Base-by-base conservation (phyloP, 78 protist species). In the slime mould (Dictyostelium discoideum) region DNA sequence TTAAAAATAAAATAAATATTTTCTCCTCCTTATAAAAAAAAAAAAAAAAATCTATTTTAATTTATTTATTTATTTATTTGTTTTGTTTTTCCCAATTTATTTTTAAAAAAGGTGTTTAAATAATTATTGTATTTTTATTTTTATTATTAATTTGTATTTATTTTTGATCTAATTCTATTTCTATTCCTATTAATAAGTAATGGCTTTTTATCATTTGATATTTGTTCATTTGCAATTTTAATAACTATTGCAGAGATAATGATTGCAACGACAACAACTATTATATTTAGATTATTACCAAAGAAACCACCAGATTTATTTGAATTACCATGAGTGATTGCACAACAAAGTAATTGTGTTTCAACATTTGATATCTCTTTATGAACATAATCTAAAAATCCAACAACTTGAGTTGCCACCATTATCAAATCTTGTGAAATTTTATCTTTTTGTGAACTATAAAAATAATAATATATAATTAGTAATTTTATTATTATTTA, bases 381-480 rank as follows among this genome's bases (percentile, higher is more conserved):
- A 37, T 63, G 40, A 22, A 90, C 95, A 63, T 90, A 90, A 13
- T 90, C 95, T 82, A 46, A 44, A 77, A 90, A 90, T 42, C 79
- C 95, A 24, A 9, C n/a, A 10, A 72, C 42, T 69, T 82, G 42
- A 9, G 81, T 82, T 9, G 87, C 39, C 7, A 90, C 39, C n/a
- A 90, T 13, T 46, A 63, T 5, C 9, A 90, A 29, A 39, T 90
- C 50, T 37, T 54, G 44, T 77, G 88, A 46, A 13, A 90, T 77
- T 42, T 69, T 37, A 29, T 80, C 48, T 83, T 72, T 82, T 82
- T 90, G 85, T 32, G 5, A 32, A 24, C 92, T 89, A 10, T 5
- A 26, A 22, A 18, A 16, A 73, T 29, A 14, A 32, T 29, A 11
- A 26, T 5, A 29, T 29, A 24, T 73, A 73, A 32, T 29, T 73